A percentile compares a stretch with the other conserved stretches of the same genome.
phyloP scores from a whole-genome alignment of 805 yeast species.

The Kazachstania psychrophila region DNA sequence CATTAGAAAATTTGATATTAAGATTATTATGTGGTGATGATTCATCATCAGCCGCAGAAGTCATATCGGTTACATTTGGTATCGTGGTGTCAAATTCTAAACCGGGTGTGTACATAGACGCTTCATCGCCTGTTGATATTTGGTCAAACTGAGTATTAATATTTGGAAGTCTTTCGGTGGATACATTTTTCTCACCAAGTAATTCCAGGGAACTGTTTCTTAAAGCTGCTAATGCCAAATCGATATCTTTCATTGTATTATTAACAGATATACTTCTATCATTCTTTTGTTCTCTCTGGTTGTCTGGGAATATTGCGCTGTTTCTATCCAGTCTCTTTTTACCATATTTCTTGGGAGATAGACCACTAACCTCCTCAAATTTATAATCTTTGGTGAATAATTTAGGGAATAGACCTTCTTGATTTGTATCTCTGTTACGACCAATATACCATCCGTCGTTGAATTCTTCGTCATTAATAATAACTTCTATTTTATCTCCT shows the following conservation, averaged over 20 bases:
- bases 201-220: conserved; percentile 29
- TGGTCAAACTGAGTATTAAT: background rate
- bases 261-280: conserved; percentile 24
- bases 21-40: background rate
- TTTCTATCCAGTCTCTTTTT: too few relatives aligned
- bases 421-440: conserved; percentile 55
- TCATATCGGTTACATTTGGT: background rate
- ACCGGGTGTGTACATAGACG: conserved; percentile 1
- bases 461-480: conserved; percentile 86
- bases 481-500: conserved; percentile 81
- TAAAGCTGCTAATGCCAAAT: conserved; percentile 58
- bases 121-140: background rate
- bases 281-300: background rate
- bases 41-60: background rate
- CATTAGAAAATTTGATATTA: conserved; percentile 21
- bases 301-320: conserved; percentile 28
- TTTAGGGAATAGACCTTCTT: conserved; percentile 84
- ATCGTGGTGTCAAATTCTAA: background rate
- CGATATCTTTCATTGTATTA: conserved; percentile 59
- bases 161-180: background rate
- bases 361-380: conserved; percentile 13
- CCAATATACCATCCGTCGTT: conserved; percentile 98
- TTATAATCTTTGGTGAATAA: conserved; percentile 60
- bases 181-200: background rate
- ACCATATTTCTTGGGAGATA: conserved; percentile 16